Percentiles rank a stretch among this genome's conserved stretches.
Evolutionary conservation across 176 grass and related monocot genomes (phyloP).

Genomic region (Bolboschoenus planiculmis): DNA sequence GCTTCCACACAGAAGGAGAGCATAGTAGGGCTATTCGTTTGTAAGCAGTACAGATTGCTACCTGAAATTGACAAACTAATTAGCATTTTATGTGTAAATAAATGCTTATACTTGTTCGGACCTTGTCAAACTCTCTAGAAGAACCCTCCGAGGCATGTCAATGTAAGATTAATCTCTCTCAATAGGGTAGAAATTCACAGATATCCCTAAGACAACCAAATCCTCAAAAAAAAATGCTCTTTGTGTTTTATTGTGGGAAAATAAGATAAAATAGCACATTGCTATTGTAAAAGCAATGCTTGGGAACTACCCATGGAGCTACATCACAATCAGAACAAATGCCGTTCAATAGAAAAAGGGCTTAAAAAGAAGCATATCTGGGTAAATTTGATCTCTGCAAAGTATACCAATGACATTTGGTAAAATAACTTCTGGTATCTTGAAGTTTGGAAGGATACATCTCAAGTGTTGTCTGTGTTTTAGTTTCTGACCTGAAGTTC

Average conservation of each 20-base stretch:
- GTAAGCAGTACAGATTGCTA: constrained; percentile 78
- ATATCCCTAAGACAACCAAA: too few species aligned
- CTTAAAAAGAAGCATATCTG: background rate
- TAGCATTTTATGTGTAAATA: background rate
- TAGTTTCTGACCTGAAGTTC: constrained; percentile 77
- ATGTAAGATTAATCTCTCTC: background rate
- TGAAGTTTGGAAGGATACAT: background rate
- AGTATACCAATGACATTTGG: background rate
- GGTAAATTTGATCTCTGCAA: background rate
- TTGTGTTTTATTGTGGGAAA: background rate
- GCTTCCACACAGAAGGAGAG: constrained; percentile 66
- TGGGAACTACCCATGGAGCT: background rate
- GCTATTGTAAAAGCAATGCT: background rate
- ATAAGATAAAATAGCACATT: background rate
- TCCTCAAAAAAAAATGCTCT: background rate
- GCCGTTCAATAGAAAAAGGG: background rate
- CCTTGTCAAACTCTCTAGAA: background rate
- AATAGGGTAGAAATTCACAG: background rate
- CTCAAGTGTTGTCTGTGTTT: background rate
- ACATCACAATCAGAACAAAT: background rate
- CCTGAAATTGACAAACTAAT: constrained; percentile 31
- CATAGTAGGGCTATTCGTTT: constrained; percentile 72
- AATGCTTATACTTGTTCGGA: background rate
- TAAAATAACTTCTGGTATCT: background rate
- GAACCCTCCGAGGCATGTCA: background rate